Conservation (phyloP, 768 basidiomycete genomes). For the Auriscalpium vulgare region DNA sequence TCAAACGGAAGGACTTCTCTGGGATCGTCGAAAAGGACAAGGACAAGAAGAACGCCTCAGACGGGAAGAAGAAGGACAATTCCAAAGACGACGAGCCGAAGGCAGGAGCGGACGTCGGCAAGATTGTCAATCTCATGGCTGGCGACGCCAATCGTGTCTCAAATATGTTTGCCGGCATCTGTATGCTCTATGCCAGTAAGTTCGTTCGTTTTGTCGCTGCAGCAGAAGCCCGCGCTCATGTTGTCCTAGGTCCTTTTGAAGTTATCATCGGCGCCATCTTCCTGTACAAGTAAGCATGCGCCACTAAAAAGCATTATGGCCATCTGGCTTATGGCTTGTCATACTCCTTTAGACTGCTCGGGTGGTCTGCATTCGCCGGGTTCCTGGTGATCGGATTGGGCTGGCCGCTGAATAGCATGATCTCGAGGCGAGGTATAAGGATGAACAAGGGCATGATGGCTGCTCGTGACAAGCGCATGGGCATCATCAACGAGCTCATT, state of each 20-base stretch:
- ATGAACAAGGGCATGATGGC: constrained; percentile 52
- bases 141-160: constrained; percentile 60
- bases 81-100: constrained; percentile 38
- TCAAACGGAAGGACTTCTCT: constrained; percentile 77
- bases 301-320: no score
- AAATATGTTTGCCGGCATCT: constrained; percentile 45
- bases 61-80: constrained; percentile 18
- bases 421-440: constrained; percentile 50
- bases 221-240: neutral
- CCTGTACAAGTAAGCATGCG: constrained; percentile 55
- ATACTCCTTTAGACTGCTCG: constrained; percentile 42
- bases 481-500: constrained; percentile 69
- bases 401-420: constrained; percentile 64
- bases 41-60: constrained; percentile 21
- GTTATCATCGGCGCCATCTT: constrained; percentile 64
- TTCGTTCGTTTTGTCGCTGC: constrained; percentile 12
- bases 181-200: constrained; percentile 63
- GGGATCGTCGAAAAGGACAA: constrained; percentile 56
- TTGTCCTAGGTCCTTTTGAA: constrained; percentile 53
- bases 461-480: constrained; percentile 72
- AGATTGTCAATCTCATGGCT: constrained; percentile 87
- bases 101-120: constrained; percentile 79
- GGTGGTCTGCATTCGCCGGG: constrained; percentile 67
- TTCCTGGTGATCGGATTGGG: constrained; percentile 58
- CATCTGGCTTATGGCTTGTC: no score